Base-by-base conservation (phyloP, 148 eudicot species). In the Cornus controversa region DNA sequence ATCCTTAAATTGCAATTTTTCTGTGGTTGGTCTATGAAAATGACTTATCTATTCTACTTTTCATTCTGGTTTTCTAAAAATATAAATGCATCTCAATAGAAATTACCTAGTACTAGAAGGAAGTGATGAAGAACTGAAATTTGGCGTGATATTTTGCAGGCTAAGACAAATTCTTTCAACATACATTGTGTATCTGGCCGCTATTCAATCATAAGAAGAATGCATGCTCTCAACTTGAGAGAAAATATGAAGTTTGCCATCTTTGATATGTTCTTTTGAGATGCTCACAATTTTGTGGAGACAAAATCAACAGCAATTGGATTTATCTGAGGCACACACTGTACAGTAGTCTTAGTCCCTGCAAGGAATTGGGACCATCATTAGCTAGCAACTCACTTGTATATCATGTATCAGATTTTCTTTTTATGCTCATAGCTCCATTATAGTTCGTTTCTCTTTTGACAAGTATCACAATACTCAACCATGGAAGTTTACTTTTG, bases 351-450 rank as follows among this genome's bases (percentile, higher is more conserved):
- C 57, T 50, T 50, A 50, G 57, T 50, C 18, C 57, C 57, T 50
- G 18, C 18, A 27, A 71, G 65, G 57, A 20, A 14, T 2, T 34
- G 23, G 34, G 45, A 0, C 22, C 36, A 57, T 27, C 40, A 67
- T 28, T 20, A 58, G 63, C 63, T 1, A 58, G 24, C 42, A 58
- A 58, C 64, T 58, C 29, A 47, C 42, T 28, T 74, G 81, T 78
- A 78, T 76, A 77, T 81, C 10, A 2, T 69, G 66, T 80, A 79
- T 69, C 71, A 42, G 62, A 22, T 75, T 69, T 64, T 75, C 70
- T 75, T 63, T 37, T 26, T 45, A 54, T 18, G 72, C 53, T 26
- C 58, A 69, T 54, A 58, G 57, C 72, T 62, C 69, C 28, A 72
- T 20, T 42, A 23, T 69, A 24, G 15, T 54, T 45, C 58, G 45